Base-by-base conservation (phyloP, 352 stramenopile genomes). In the Discostella stelligera region DNA sequence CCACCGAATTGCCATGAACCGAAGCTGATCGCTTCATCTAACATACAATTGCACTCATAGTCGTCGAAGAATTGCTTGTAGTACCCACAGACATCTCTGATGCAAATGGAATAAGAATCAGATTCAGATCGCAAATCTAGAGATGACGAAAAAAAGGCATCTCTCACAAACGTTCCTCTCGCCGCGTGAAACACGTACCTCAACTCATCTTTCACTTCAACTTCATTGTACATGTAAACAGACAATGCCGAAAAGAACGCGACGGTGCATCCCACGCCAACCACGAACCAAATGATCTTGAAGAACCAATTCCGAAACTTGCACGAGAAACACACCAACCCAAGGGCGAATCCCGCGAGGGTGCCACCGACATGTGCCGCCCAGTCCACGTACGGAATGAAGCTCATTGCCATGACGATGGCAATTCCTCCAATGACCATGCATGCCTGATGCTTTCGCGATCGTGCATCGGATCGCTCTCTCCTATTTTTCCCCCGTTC, bases 341-440 rank as follows among this genome's bases (percentile, higher is more conserved):
- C 86, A 41, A 87, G 71, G 9, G 73, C 72, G 18, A 89, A 79
- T 0, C 86, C 87, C 9, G 76, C 79, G 16, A 84, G 32, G 13
- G 93, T 70, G 37, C 90, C 90, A 21, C 85, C 88, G 4, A 94
- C 63, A 71, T 94, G 90, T 14, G 88, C 90, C 32, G 87, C 86
- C 85, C 90, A 94, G 73, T 94, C 89, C 2, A 94, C 80, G 75
- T 73, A 83, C 3, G 83, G 56, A 50, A 69, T 74, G 53, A 94
- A 90, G 25, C 82, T 89, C 74, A 94, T 87, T 1, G 84, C 66
- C 62, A 91, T 83, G 37, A 94, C 91, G 2, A 95, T 30, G 13
- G 81, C 67, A 16, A 90, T 85, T 0, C 79, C 82, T 23, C 80
- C 84, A 18, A 87, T 74, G 2, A 89, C 82, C 32, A 61, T 75